Base-by-base conservation (phyloP, 2,329 filamentous ascomycete species). In the Fusarium keratoplasticum region DNA sequence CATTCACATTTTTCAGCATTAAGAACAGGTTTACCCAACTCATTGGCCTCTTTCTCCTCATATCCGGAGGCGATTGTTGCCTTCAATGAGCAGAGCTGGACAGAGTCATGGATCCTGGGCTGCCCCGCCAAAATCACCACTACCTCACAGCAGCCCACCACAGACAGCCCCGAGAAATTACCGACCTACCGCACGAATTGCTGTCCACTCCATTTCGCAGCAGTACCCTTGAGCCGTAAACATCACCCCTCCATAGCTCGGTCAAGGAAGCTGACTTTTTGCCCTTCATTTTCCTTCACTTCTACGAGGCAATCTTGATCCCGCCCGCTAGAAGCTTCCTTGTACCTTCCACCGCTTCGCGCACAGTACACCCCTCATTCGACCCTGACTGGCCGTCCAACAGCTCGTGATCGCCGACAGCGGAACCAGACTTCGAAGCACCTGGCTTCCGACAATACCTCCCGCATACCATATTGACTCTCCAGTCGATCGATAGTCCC, bases 81-180 rank as follows among this genome's bases (percentile, higher is more conserved):
- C 13, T 27, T 27, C 55, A 20, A 58, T 38, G 6, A 10, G 35
- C 14, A 57, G 35, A 27, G 22, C 33, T 35, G 35, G 18, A 27
- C 31, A 59, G 20, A 69, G 69, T 65, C 72, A 70, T 74, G 69
- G 55, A 64, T 66, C 61, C 66, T 67, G 16, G 25, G 63, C 33
- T 74, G 73, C 73, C 74, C 74, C 74, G 65, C 74, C 72, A 73
- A 73, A 76, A 70, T 31, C 58, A 75, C 55, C 70, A 66, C 55
- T 66, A 73, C 69, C 72, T 76, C 73, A 77, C 69, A 61, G 47
- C 52, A 71, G 57, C 66, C 69, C 71, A 77, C 69, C 62, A 74
- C 36, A 70, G 66, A 29, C 47, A 52, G 70, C 67, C 73, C 78
- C 78, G 78, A 80, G 72, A 79, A 79, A 78, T 79, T 80, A 72